Evolutionary conservation across 192 early-diverging fungal genomes (phyloP).

Genomic region (Mortierella alpina): DNA sequence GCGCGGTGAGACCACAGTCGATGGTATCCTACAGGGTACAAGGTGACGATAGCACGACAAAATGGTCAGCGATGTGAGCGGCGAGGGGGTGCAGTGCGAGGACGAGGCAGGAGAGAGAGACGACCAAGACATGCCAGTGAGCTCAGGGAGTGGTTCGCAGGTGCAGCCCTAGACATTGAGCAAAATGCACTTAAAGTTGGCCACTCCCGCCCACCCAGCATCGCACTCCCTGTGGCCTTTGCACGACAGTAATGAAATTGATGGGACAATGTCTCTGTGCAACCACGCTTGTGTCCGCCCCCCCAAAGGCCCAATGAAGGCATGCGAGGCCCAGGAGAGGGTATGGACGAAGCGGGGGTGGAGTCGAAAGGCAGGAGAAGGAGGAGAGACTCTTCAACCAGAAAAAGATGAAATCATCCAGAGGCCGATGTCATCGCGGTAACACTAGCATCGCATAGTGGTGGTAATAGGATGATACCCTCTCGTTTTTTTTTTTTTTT

Average conservation of each 20-base stretch:
- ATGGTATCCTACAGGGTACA: slow-evolving; percentile 71
- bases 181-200: slow-evolving; percentile 8
- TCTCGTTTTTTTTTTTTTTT: not conserved
- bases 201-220: not conserved
- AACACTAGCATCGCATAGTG: too few relatives aligned
- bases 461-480: not conserved
- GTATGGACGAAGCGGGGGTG: too few relatives aligned
- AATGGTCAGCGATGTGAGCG: not conserved
- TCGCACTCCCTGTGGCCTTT: not conserved
- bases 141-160: not conserved
- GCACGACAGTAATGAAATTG: not conserved
- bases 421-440: too few relatives aligned
- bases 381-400: too few relatives aligned
- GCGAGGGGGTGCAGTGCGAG: not conserved
- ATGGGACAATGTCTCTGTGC: too few relatives aligned
- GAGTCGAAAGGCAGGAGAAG: too few relatives aligned
- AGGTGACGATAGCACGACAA: not conserved
- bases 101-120: not conserved
- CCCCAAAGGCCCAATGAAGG: too few relatives aligned
- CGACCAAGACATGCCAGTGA: not conserved
- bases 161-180: not conserved
- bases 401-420: too few relatives aligned
- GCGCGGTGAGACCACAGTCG: slow-evolving; percentile 82
- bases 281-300: too few relatives aligned
- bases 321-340: too few relatives aligned